Evolutionary conservation across 2,329 filamentous ascomycete species (phyloP).

Genomic region (Trichoderma brevicompactum): DNA sequence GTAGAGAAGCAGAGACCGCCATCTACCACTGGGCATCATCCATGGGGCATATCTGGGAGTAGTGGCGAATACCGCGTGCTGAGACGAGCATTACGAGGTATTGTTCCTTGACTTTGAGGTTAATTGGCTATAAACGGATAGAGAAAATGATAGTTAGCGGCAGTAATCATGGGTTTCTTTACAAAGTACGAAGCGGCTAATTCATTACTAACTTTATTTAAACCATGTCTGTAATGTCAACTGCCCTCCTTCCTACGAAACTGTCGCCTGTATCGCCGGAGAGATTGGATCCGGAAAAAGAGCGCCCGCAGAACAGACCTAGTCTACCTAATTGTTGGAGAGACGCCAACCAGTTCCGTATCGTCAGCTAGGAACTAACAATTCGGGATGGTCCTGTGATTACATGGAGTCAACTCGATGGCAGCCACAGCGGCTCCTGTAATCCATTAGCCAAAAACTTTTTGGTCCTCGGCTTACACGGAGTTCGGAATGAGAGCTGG

Average conservation of each 20-base stretch:
- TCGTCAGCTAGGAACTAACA: not conserved
- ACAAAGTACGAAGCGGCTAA: not conserved
- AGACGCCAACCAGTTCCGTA: not conserved
- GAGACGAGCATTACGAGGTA: constrained; percentile 14
- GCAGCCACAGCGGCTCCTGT: not conserved
- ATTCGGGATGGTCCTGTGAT: constrained; percentile 7
- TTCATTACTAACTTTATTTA: not conserved
- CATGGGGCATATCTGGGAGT: not conserved
- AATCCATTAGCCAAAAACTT: constrained; percentile 11
- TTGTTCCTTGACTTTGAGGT: constrained; percentile 1
- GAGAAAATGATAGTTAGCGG: constrained; percentile 12
- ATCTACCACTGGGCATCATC: not conserved
- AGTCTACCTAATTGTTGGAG: not conserved
- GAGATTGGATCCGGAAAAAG: not conserved
- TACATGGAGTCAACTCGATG: not conserved
- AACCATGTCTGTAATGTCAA: not conserved
- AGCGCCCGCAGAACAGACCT: constrained; percentile 9
- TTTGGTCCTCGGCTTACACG: not conserved
- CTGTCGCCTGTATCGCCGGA: not conserved
- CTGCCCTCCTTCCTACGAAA: not conserved
- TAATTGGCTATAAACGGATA: constrained; percentile 25
- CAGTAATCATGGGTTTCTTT: not conserved
- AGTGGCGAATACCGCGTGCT: constrained; percentile 7
- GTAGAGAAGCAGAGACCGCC: constrained; percentile 26
- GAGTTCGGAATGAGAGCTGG: not conserved